These are phyloP conservation scores for Salix udensis DNA, from an alignment of 345 rosid species.

Conservation along the genomic window DNA sequence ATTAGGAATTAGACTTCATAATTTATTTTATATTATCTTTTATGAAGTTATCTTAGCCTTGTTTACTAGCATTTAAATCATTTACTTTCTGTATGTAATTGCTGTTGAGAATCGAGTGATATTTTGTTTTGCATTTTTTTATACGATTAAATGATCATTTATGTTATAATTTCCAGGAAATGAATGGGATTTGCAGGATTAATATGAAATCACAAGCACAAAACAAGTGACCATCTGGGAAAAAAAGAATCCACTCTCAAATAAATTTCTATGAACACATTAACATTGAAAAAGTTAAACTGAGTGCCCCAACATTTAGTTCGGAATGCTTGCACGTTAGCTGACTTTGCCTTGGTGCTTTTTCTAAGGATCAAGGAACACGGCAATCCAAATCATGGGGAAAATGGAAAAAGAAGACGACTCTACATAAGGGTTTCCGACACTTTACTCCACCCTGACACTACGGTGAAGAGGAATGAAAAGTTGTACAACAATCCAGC, in stretches of 20 bases:
- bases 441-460: background rate
- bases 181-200: background rate
- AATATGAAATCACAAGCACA: background rate
- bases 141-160: no score
- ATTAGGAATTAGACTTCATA: no score
- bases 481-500: background rate
- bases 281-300: background rate
- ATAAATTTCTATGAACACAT: slow-evolving; percentile 1
- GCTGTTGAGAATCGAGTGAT: no score
- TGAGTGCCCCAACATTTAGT: background rate
- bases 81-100: no score
- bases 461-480: background rate
- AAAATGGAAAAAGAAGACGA: background rate
- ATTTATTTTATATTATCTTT: no score
- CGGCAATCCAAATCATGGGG: background rate
- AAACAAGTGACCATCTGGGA: background rate
- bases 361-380: background rate
- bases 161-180: background rate
- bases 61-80: no score
- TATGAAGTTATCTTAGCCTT: no score
- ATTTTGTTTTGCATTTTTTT: no score
- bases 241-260: background rate
- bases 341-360: background rate
- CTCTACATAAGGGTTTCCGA: background rate
- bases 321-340: background rate